phyloP scores from a whole-genome alignment of 1,139 yeast genomes.

The Suhomyces chickasaworum region DNA sequence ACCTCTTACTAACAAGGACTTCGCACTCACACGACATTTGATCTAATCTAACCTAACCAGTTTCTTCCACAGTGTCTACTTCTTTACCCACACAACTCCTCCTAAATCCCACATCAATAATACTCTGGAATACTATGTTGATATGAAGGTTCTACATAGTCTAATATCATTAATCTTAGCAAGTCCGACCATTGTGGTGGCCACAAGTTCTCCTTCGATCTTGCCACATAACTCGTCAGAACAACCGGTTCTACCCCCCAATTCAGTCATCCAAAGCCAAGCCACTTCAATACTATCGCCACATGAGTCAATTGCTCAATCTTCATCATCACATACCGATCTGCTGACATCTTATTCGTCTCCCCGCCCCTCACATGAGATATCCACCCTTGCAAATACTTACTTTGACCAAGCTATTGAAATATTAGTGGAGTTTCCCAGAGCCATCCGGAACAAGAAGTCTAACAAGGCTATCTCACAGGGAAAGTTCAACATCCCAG shows the following conservation, averaged over 20 bases:
- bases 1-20: too few relatives aligned
- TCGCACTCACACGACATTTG: neutral
- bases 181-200: neutral
- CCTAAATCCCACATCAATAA: neutral
- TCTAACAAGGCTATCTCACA: slow-evolving; percentile 4
- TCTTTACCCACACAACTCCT: neutral
- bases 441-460: slow-evolving; percentile 2
- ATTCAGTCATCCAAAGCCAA: neutral
- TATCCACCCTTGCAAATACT: neutral
- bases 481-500: slow-evolving; percentile 29
- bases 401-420: slow-evolving; percentile 3
- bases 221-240: neutral
- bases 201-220: neutral
- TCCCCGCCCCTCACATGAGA: neutral
- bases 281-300: neutral
- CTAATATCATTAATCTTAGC: neutral
- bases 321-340: neutral
- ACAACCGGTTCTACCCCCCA: neutral
- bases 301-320: neutral
- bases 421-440: neutral
- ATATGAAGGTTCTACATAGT: neutral
- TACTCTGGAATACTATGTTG: neutral
- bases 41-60: neutral
- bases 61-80: neutral
- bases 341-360: neutral